phyloP scores from a whole-genome alignment of 2,329 filamentous ascomycete genomes.

The Mycocentrospora acerina region DNA sequence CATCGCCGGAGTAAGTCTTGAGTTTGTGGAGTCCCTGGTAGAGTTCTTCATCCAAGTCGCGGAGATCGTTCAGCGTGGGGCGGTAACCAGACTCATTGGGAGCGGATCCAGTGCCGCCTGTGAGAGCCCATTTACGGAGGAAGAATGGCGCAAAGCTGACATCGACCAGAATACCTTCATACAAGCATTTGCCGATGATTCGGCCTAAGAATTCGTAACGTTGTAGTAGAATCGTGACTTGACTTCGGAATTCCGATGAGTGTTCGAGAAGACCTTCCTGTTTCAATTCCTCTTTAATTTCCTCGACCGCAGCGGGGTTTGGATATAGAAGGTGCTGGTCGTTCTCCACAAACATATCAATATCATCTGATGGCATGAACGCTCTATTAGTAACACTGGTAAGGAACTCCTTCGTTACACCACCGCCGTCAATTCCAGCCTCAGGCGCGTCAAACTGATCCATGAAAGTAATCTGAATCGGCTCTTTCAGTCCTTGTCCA shows the following conservation, averaged over 20 bases:
- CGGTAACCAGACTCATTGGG: constrained; percentile 74
- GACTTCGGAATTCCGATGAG: constrained; percentile 58
- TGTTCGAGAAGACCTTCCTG: constrained; percentile 55
- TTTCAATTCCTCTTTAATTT: constrained; percentile 61
- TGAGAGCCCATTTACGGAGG: constrained; percentile 88
- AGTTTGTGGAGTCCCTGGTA: constrained; percentile 81
- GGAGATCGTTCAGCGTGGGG: constrained; percentile 90
- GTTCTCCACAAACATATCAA: constrained; percentile 77
- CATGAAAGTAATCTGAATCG: constrained; percentile 94
- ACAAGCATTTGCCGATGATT: constrained; percentile 93
- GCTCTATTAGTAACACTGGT: constrained; percentile 85
- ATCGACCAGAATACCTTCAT: constrained; percentile 94
- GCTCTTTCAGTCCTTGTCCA: constrained; percentile 83
- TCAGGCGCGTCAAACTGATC: constrained; percentile 85
- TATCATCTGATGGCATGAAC: constrained; percentile 60
- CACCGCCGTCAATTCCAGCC: constrained; percentile 94
- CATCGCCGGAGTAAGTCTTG: constrained; percentile 82
- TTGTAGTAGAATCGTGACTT: constrained; percentile 63
- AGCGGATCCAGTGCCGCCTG: constrained; percentile 63
- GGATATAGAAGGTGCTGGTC: constrained; percentile 85
- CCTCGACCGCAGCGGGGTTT: constrained; percentile 76
- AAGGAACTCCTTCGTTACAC: constrained; percentile 96
- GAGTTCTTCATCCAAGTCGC: constrained; percentile 85
- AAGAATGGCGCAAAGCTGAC: constrained; percentile 95
- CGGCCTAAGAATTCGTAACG: constrained; percentile 91